Percentiles rank a stretch among this genome's conserved stretches.
These are phyloP conservation scores for Alnus rubra DNA, from an alignment of 306 rosid genomes.

Conservation along the genomic window DNA sequence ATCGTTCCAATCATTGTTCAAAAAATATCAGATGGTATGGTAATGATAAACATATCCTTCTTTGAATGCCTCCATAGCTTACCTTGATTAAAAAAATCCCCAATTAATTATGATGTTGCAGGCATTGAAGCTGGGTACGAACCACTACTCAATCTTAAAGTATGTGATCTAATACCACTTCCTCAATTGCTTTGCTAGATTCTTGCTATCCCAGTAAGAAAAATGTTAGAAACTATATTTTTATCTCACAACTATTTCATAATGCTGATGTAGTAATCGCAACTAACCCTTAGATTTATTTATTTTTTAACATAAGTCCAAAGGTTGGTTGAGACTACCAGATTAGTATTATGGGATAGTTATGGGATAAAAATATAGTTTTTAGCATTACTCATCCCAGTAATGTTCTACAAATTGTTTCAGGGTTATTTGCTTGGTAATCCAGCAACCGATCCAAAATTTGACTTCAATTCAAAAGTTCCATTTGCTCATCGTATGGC, in stretches of 20 bases:
- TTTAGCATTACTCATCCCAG: background rate
- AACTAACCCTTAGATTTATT: no score
- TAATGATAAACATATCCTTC: background rate
- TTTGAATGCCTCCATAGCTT: background rate
- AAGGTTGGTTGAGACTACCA: no score
- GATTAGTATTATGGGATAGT: no score
- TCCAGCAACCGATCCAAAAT: slow-evolving; percentile 8
- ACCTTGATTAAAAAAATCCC: background rate
- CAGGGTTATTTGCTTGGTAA: slow-evolving; percentile 42
- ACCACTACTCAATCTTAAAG: slow-evolving; percentile 27
- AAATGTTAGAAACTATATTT: no score
- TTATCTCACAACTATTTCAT: no score
- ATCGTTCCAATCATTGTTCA: slow-evolving; percentile 28
- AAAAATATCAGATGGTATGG: slow-evolving; percentile 29
- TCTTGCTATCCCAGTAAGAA: slow-evolving; percentile 1
- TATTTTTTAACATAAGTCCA: no score
- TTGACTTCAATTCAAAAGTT: slow-evolving; percentile 23
- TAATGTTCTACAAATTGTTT: background rate
- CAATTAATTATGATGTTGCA: slow-evolving; percentile 8
- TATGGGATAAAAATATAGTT: no score
- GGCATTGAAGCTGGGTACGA: slow-evolving; percentile 25
- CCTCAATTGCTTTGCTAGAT: background rate
- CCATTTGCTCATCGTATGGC: slow-evolving; percentile 25
- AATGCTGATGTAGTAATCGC: no score
- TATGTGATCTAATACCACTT: slow-evolving; percentile 9